These are phyloP conservation scores for Cynara cardunculus DNA, from an alignment of 129 eudicot species.

Conservation along the genomic window DNA sequence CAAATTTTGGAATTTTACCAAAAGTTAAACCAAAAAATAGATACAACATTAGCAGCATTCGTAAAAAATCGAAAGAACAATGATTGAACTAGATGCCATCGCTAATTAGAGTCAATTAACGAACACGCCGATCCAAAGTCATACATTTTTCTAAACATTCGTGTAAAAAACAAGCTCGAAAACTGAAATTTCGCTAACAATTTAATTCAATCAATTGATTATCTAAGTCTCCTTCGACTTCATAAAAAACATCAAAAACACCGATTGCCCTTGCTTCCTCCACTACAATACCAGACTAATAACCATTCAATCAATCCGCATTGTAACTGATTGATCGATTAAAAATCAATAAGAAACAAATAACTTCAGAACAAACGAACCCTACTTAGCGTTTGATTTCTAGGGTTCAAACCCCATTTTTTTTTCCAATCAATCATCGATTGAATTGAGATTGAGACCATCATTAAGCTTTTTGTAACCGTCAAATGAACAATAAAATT, in stretches of 20 bases:
- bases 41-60: too few species aligned
- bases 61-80: background rate
- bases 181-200: background rate
- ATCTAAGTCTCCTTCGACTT: background rate
- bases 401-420: background rate
- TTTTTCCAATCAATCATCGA: background rate
- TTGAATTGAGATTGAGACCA: background rate
- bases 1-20: too few species aligned
- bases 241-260: background rate
- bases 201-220: background rate
- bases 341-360: background rate
- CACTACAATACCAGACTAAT: background rate
- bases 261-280: background rate
- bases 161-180: background rate
- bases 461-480: constrained; percentile 3
- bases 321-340: background rate
- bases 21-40: background rate
- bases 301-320: background rate
- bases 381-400: too few species aligned
- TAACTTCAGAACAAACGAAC: too few species aligned
- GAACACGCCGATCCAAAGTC: background rate
- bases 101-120: background rate
- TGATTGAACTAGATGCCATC: background rate
- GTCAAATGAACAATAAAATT: too few species aligned
- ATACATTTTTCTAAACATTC: background rate